phyloP scores from a whole-genome alignment of 139 green algal species.

The Micromonas pusilla region DNA sequence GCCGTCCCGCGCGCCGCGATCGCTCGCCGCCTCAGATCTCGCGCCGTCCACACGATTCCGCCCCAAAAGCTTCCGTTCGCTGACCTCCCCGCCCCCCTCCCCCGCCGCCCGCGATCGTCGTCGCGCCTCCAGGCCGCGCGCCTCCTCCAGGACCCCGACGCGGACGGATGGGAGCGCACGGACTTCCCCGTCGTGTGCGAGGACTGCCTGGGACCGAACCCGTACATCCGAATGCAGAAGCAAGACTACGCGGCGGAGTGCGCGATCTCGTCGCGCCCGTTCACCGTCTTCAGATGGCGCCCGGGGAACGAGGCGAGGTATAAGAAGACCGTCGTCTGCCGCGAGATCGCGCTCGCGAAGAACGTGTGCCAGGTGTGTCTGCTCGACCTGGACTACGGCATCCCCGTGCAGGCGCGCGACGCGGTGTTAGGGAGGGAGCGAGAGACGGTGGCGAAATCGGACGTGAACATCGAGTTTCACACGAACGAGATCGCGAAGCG shows the following conservation, averaged over 20 bases:
- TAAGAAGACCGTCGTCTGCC: constrained; percentile 98
- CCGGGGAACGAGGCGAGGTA: constrained; percentile 45
- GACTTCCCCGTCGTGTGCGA: constrained; percentile 98
- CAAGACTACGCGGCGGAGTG: constrained; percentile 42
- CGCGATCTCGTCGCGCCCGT: constrained; percentile 42
- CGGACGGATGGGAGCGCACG: constrained; percentile 81
- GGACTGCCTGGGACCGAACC: constrained; percentile 93
- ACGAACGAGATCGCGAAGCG: constrained; percentile 16
- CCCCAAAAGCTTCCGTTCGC: no score
- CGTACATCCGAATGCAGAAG: constrained; percentile 94
- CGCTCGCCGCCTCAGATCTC: no score
- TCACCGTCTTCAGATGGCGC: constrained; percentile 45
- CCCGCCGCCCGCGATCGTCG: not conserved
- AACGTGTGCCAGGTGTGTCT: constrained; percentile 98
- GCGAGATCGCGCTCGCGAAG: constrained; percentile 95
- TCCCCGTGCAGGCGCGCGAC: constrained; percentile 80
- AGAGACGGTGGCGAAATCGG: not conserved
- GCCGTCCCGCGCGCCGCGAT: no score
- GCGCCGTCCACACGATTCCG: no score
- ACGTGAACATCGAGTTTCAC: constrained; percentile 14
- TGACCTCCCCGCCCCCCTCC: no score
- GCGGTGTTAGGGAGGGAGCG: not conserved
- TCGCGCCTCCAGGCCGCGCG: not conserved
- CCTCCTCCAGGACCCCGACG: constrained; percentile 57
- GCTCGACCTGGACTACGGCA: constrained; percentile 90